These are phyloP conservation scores for Heterobasidion occidentale DNA, from an alignment of 1,284 basidiomycete species.

Conservation along the genomic window DNA sequence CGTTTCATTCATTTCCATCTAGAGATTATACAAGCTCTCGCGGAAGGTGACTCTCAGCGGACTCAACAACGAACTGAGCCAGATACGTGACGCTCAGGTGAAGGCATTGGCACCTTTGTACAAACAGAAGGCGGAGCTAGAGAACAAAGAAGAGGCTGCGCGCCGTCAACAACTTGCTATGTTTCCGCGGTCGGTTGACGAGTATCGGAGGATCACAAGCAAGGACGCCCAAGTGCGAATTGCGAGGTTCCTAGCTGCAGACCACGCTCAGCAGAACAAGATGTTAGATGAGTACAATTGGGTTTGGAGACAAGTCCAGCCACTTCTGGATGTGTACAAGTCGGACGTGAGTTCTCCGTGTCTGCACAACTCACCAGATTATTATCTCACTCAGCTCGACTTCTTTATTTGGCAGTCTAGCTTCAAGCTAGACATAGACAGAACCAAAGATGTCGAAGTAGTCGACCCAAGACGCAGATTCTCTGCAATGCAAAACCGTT, in stretches of 20 bases:
- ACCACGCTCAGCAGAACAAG: slow-evolving; percentile 32
- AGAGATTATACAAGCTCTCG: not conserved
- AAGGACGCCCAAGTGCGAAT: slow-evolving; percentile 42
- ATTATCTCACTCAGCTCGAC: not conserved
- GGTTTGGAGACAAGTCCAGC: slow-evolving; percentile 38
- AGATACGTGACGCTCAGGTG: slow-evolving; percentile 34
- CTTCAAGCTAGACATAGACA: slow-evolving; percentile 10
- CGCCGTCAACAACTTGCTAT: slow-evolving; percentile 30
- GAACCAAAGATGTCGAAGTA: slow-evolving; percentile 8
- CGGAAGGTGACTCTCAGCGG: not conserved
- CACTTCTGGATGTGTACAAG: slow-evolving; percentile 30
- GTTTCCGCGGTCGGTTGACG: slow-evolving; percentile 41
- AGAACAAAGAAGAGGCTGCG: slow-evolving; percentile 22
- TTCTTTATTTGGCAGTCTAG: slow-evolving; percentile 2
- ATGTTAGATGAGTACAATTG: slow-evolving; percentile 44
- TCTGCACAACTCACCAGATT: not conserved
- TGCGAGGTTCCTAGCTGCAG: slow-evolving; percentile 39
- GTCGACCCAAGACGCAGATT: slow-evolving; percentile 12
- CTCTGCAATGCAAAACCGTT: not conserved
- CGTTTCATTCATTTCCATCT: not conserved
- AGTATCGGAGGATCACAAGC: slow-evolving; percentile 33
- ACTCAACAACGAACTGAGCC: slow-evolving; percentile 5
- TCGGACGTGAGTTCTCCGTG: slow-evolving; percentile 28
- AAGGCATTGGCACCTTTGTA: slow-evolving; percentile 26
- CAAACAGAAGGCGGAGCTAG: slow-evolving; percentile 19